Conservation (phyloP, 768 basidiomycete genomes). For the Pleurotus sapidus region DNA sequence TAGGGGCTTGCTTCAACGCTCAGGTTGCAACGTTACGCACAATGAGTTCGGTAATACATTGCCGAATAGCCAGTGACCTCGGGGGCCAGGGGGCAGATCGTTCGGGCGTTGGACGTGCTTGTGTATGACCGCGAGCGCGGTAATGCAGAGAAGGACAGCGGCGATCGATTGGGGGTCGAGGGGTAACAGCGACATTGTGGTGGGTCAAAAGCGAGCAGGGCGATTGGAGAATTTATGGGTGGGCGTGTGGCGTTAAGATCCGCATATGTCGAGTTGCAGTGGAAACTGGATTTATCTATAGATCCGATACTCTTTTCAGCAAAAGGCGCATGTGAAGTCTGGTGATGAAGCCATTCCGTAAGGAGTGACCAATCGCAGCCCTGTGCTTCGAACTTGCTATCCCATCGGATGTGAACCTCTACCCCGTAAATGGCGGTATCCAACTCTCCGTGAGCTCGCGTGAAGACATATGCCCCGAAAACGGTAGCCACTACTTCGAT, state of each 20-base stretch:
- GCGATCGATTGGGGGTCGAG: constrained; percentile 28
- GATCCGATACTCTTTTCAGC: background rate
- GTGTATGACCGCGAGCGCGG: constrained; percentile 26
- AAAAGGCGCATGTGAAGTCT: background rate
- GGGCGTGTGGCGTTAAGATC: constrained; percentile 4
- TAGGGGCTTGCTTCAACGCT: background rate
- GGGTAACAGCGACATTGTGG: background rate
- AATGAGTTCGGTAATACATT: constrained; percentile 37
- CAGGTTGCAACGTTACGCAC: constrained; percentile 21
- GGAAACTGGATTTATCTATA: background rate
- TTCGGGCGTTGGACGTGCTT: constrained; percentile 18
- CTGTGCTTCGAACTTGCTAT: background rate
- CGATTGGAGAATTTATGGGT: background rate
- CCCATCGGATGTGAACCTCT: too few species aligned
- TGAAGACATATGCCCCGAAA: too few species aligned
- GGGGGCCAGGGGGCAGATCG: constrained; percentile 43
- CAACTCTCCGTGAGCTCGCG: too few species aligned
- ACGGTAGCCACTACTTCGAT: too few species aligned
- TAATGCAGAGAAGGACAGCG: constrained; percentile 24
- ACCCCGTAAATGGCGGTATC: too few species aligned
- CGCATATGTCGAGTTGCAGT: background rate
- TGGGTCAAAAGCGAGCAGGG: background rate
- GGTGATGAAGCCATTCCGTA: background rate
- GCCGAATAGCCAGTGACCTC: constrained; percentile 37
- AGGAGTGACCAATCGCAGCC: background rate